Evolutionary conservation across 257 asterid genomes (phyloP).

Genomic region (Solanum rostratum): DNA sequence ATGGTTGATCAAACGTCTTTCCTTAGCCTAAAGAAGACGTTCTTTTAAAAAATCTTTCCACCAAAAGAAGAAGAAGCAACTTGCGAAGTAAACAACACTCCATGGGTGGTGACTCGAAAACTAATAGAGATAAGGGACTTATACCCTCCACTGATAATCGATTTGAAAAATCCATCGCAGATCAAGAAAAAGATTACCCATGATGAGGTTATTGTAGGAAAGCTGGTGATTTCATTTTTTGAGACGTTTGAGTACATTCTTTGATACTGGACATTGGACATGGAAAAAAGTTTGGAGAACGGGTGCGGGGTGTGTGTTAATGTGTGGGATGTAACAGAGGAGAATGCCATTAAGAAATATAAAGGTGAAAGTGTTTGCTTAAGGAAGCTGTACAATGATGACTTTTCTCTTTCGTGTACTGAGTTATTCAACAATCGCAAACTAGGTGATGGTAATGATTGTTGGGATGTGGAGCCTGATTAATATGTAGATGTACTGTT

Average conservation of each 20-base stretch:
- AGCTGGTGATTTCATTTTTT: not conserved
- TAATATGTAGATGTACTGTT: too few species aligned
- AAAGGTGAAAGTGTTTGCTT: conserved; percentile 3
- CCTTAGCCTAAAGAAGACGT: too few species aligned
- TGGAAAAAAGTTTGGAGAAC: conserved; percentile 20
- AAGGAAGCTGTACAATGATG: conserved; percentile 13
- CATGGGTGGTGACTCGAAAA: not conserved
- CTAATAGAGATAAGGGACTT: conserved; percentile 35
- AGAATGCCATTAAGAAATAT: conserved; percentile 9
- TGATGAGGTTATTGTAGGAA: not conserved
- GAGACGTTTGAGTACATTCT: conserved; percentile 27
- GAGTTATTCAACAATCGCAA: conserved; percentile 8
- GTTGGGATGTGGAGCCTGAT: too few species aligned
- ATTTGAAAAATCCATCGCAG: conserved; percentile 28
- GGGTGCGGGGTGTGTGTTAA: conserved; percentile 18
- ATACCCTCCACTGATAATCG: conserved; percentile 14
- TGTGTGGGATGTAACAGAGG: conserved; percentile 41
- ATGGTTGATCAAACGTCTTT: not conserved
- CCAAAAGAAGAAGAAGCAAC: conserved; percentile 19
- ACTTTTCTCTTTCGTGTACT: conserved; percentile 18
- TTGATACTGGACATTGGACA: conserved; percentile 30
- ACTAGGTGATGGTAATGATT: conserved; percentile 17
- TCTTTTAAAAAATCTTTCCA: conserved; percentile 21
- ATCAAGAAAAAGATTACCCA: conserved; percentile 11
- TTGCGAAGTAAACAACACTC: not conserved